Percentiles rank a stretch among this genome's conserved stretches.
phyloP scores from a whole-genome alignment of 2,329 filamentous ascomycete genomes.

The Knufia fluminis region DNA sequence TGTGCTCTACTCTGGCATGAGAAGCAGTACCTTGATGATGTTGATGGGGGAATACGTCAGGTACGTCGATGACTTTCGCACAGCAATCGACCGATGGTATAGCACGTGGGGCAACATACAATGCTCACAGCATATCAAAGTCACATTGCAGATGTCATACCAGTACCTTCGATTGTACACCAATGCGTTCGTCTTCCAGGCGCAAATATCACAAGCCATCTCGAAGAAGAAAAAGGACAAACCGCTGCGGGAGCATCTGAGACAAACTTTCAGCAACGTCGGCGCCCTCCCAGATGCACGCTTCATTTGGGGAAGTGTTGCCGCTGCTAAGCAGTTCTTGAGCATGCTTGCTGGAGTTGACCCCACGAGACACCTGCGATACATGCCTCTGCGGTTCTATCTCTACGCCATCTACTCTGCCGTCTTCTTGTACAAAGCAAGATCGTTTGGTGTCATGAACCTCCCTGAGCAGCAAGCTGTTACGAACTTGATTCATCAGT shows the following conservation, averaged over 20 bases:
- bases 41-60: conserved; percentile 64
- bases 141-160: conserved; percentile 59
- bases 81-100: conserved; percentile 61
- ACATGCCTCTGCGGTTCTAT: conserved; percentile 57
- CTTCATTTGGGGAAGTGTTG: conserved; percentile 58
- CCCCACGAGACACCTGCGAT: conserved; percentile 49
- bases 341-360: conserved; percentile 53
- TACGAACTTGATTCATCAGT: conserved; percentile 48
- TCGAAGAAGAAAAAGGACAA: conserved; percentile 30
- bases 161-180: conserved; percentile 66
- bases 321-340: conserved; percentile 54
- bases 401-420: conserved; percentile 55
- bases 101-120: conserved; percentile 58
- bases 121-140: conserved; percentile 58
- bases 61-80: conserved; percentile 64
- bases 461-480: conserved; percentile 47
- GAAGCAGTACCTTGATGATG: conserved; percentile 60
- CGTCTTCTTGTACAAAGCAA: conserved; percentile 56
- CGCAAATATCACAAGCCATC: conserved; percentile 49
- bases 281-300: conserved; percentile 54
- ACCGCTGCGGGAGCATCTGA: conserved; percentile 31
- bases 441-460: conserved; percentile 51
- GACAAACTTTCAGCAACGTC: conserved; percentile 43
- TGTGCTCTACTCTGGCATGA: conserved; percentile 62
- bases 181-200: conserved; percentile 67